Percentiles rank a stretch among this genome's conserved stretches.
phyloP scores from a whole-genome alignment of 1,284 basidiomycete species.

The Takashimella koratensis region DNA sequence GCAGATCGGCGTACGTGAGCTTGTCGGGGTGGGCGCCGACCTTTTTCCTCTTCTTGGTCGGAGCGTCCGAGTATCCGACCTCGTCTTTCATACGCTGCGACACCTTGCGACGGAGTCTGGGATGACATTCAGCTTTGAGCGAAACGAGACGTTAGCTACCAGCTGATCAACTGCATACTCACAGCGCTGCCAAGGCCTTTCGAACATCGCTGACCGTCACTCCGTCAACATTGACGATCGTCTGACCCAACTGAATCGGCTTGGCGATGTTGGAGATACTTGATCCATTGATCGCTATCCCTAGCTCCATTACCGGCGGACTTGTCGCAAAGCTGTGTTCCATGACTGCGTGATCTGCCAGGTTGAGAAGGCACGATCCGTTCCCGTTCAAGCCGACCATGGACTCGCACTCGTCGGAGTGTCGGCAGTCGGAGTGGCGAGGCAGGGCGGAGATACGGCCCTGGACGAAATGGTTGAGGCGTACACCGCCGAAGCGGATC shows the following conservation, averaged over 20 bases:
- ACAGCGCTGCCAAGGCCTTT: neutral
- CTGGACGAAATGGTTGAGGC: neutral
- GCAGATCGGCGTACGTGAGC: neutral
- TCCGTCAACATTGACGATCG: neutral
- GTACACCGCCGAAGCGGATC: neutral
- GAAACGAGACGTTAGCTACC: no score
- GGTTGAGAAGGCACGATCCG: neutral
- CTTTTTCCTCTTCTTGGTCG: neutral
- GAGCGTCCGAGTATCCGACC: neutral
- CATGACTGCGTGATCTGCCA: neutral
- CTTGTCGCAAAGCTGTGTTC: neutral
- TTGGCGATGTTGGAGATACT: neutral
- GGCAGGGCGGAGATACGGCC: neutral
- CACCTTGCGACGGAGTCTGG: neutral
- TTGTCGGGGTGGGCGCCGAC: neutral
- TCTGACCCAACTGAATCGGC: neutral
- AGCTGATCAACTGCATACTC: neutral
- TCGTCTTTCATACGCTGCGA: neutral
- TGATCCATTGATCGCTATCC: neutral
- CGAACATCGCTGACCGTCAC: neutral
- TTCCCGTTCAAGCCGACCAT: neutral
- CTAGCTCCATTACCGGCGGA: neutral
- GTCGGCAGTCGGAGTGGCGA: neutral
- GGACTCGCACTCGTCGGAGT: neutral
- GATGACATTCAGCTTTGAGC: neutral